Evolutionary conservation across 768 basidiomycete species (phyloP), one percentile per base, ranked within the genome.

Genomic region (Amanita molliuscula): DNA sequence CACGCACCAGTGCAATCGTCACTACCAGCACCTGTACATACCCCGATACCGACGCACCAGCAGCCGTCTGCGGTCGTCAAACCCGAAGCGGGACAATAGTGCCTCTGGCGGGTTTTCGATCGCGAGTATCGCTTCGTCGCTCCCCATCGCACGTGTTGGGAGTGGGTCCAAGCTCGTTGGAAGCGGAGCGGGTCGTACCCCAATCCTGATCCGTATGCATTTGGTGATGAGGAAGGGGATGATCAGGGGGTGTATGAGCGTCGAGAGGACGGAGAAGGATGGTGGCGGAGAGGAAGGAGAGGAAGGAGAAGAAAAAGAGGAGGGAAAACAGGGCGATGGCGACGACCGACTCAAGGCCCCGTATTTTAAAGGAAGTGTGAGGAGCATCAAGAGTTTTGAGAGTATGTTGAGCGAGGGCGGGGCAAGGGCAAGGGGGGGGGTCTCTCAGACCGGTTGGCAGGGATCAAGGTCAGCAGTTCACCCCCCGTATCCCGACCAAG

Each of bases 371-470:
- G 66, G 62, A 20, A 70, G 40, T 62, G 58, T 79, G 37, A 72
- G 84, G 65, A 91, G 89, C 56, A 86, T 93, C 47, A 69, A 79
- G 55, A 93, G 90, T 61, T 92, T 94, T 59, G 84, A 83, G 69
- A 91, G 78, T 55, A 91, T 90, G 89, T 69, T 90, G 73, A 81
- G 73, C 59, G 69, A 71, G 33, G 66, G 71, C 54, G 66, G 29
- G 54, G 55, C 55, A 31, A 55, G 51, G 54, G 53, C 51, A 56
- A 61, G 51, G 58, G 60, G 47, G 46, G 53, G 48, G 58, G 81
- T 56, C 65, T 97, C 37, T 78, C 85, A 15, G 92, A 93, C 66
- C 73, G 93, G 33, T 64, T 97, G 58, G 87, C 91, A 6, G 70
- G 75, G 36, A 65, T 72, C 37, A 75, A 69, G 68, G 70, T 71